These are phyloP conservation scores for Macrophomina phaseolina DNA, from an alignment of 2,329 filamentous ascomycete species.

Conservation along the genomic window DNA sequence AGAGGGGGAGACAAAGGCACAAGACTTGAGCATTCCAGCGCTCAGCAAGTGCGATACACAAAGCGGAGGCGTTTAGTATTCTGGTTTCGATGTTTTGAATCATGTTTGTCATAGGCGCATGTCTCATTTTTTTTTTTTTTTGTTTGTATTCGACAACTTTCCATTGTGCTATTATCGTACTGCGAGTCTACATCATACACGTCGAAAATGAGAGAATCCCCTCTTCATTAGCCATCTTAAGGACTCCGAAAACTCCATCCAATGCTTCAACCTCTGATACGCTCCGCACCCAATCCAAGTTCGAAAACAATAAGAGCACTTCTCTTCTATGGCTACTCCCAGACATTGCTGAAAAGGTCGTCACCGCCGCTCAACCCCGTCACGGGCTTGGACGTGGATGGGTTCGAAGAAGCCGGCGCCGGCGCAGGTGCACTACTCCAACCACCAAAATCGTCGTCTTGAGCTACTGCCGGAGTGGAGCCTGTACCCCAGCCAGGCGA, in stretches of 20 bases:
- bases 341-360: conserved; percentile 95
- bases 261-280: neutral
- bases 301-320: neutral
- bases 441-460: conserved; percentile 94
- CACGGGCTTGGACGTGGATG: conserved; percentile 51
- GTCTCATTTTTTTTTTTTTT: neutral
- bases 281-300: neutral
- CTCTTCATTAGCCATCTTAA: neutral
- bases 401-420: conserved; percentile 40
- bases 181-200: conserved; percentile 11
- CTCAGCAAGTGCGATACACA: neutral
- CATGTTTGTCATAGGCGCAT: no score
- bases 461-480: conserved; percentile 64
- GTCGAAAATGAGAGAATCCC: neutral
- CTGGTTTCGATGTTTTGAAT: neutral
- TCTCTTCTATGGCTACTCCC: conserved; percentile 63
- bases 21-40: no score
- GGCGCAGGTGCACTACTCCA: conserved; percentile 78
- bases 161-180: neutral
- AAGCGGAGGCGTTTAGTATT: neutral
- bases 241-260: conserved; percentile 9
- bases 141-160: neutral
- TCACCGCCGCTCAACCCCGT: conserved; percentile 66
- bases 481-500: conserved; percentile 66
- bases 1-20: neutral